Evolutionary conservation across 2,329 filamentous ascomycete genomes (phyloP).

Genomic region (Colletotrichum cordylinicola): DNA sequence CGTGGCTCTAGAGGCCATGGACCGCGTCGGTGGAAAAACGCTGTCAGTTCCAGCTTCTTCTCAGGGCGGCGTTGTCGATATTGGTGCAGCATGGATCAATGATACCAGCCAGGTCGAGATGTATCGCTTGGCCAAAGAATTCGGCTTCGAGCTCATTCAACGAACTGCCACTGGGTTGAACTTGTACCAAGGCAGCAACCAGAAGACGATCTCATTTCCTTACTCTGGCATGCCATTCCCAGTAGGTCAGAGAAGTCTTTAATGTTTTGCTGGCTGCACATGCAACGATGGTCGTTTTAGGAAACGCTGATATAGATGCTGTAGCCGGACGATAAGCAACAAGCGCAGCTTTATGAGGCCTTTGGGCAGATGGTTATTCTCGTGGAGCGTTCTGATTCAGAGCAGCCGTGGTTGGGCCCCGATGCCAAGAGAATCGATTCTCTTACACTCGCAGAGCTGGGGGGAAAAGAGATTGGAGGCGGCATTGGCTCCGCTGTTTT

Average conservation of each 20-base stretch:
- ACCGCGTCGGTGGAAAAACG: background rate
- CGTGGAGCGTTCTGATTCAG: background rate
- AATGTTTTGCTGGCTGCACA: fast-evolving
- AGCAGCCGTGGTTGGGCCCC: background rate
- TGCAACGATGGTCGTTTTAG: background rate
- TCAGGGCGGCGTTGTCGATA: background rate
- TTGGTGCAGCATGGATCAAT: background rate
- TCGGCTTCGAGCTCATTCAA: background rate
- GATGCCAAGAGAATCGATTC: background rate
- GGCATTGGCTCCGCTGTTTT: background rate
- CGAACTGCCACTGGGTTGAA: background rate
- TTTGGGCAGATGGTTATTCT: background rate
- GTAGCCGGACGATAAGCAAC: background rate
- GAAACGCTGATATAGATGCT: background rate
- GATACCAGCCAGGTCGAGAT: background rate
- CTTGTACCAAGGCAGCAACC: background rate
- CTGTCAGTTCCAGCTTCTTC: background rate
- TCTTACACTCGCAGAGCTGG: background rate
- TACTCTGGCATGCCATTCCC: background rate
- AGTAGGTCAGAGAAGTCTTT: background rate
- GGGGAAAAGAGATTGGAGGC: background rate
- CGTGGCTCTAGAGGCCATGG: background rate
- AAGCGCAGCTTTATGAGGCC: background rate
- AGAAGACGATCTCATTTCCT: background rate
- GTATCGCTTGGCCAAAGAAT: background rate